phyloP scores from a whole-genome alignment of 1,139 yeast species.

The Yamadazyma buinensis region DNA sequence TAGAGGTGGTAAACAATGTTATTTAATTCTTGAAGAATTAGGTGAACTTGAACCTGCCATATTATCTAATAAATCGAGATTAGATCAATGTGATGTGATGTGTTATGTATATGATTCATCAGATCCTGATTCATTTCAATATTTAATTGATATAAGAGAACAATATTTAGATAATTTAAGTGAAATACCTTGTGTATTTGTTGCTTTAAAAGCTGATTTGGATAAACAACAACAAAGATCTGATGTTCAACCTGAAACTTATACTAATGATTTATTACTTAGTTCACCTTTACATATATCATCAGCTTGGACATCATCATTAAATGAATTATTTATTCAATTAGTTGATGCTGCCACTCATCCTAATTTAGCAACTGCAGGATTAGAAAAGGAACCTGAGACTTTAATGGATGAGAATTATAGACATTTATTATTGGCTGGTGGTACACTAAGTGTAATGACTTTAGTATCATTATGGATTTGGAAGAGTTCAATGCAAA shows the following conservation, averaged over 20 bases:
- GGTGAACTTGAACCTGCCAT: constrained; percentile 87
- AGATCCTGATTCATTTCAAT: constrained; percentile 91
- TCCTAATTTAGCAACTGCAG: constrained; percentile 80
- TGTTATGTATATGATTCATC: constrained; percentile 91
- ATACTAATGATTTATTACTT: constrained; percentile 60
- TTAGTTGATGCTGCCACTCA: constrained; percentile 82
- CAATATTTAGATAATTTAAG: constrained; percentile 53
- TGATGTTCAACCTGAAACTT: constrained; percentile 82
- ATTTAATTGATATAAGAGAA: constrained; percentile 63
- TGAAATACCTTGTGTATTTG: constrained; percentile 78
- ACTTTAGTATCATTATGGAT: constrained; percentile 58
- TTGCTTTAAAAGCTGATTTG: constrained; percentile 89
- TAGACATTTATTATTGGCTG: constrained; percentile 51
- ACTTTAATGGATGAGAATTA: constrained; percentile 42
- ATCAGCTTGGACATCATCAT: constrained; percentile 82
- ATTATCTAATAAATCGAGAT: constrained; percentile 61
- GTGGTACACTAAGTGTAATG: constrained; percentile 65
- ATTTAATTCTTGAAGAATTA: constrained; percentile 81
- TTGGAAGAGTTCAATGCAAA: constrained; percentile 44
- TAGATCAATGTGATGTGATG: constrained; percentile 86
- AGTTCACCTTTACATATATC: constrained; percentile 81
- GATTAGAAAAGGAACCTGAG: constrained; percentile 67
- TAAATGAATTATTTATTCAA: constrained; percentile 81
- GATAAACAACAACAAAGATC: constrained; percentile 93
- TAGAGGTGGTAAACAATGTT: constrained; percentile 93